Percentiles rank a stretch among this genome's conserved stretches.
Conservation (phyloP, 148 eudicot species). For the Suaeda aralocaspica region DNA sequence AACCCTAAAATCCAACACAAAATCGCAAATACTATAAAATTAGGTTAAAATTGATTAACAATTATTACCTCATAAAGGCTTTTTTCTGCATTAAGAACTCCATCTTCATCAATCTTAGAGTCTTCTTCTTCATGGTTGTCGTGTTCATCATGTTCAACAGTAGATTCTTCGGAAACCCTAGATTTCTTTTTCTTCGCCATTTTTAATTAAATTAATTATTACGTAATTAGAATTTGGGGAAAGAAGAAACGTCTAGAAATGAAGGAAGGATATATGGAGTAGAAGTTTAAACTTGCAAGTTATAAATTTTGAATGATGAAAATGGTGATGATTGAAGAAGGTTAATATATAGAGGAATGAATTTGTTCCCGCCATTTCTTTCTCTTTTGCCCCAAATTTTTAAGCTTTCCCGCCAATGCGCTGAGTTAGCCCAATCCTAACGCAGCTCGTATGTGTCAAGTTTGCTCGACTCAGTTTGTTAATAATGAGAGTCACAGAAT, state of each 20-base stretch:
- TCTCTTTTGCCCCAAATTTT: background rate
- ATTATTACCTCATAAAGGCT: conserved; percentile 62
- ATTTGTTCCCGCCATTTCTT: conserved; percentile 49
- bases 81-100: conserved; percentile 30
- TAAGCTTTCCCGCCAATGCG: conserved; percentile 34
- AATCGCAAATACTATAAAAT: background rate
- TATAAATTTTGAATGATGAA: background rate
- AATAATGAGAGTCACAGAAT: too few species aligned
- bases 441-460: too few species aligned
- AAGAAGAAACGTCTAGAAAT: conserved; percentile 15
- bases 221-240: background rate
- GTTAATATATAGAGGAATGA: background rate
- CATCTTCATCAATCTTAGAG: conserved; percentile 21
- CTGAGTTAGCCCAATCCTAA: too few species aligned
- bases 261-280: conserved; percentile 14
- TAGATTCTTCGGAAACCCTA: conserved; percentile 48
- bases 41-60: background rate
- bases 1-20: background rate
- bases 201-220: background rate
- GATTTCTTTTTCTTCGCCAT: conserved; percentile 60
- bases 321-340: background rate
- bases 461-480: too few species aligned
- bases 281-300: background rate
- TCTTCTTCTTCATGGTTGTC: conserved; percentile 21
- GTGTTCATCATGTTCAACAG: conserved; percentile 30